These are phyloP conservation scores for Aspergillus heteromorphus DNA, from an alignment of 495 filamentous ascomycete genomes.

Conservation along the genomic window DNA sequence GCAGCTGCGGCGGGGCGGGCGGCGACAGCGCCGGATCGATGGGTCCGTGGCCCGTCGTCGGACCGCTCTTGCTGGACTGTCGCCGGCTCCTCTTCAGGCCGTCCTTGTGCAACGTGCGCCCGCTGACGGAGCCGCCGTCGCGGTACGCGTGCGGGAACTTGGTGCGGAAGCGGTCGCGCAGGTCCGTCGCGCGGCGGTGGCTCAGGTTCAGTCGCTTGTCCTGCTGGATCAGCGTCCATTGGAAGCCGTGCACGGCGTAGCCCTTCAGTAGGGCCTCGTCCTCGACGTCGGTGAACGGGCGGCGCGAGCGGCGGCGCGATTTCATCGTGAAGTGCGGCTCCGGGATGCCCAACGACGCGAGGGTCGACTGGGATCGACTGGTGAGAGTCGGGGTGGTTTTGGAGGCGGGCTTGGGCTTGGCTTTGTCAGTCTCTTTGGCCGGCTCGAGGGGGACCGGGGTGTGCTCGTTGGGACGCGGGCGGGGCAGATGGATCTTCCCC, in stretches of 20 bases:
- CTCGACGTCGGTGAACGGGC: slow-evolving; percentile 67
- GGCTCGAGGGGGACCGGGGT: slow-evolving; percentile 14
- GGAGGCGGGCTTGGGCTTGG: slow-evolving; percentile 7
- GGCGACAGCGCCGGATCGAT: slow-evolving; percentile 31
- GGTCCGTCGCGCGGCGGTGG: slow-evolving; percentile 67
- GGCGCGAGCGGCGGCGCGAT: slow-evolving; percentile 37
- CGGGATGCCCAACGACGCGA: slow-evolving; percentile 33
- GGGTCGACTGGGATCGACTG: slow-evolving; percentile 24
- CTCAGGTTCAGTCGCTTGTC: slow-evolving; percentile 62
- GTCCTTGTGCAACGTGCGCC: slow-evolving; percentile 18
- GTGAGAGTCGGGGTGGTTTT: slow-evolving; percentile 18
- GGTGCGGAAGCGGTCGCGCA: slow-evolving; percentile 77
- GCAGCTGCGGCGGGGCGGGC: slow-evolving; percentile 23
- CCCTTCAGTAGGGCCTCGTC: slow-evolving; percentile 73
- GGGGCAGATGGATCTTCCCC: slow-evolving; percentile 25
- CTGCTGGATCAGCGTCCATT: slow-evolving; percentile 75
- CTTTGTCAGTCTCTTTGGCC: slow-evolving; percentile 4
- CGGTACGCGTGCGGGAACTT: slow-evolving; percentile 71
- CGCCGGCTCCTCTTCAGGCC: slow-evolving; percentile 9
- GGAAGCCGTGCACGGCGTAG: slow-evolving; percentile 66
- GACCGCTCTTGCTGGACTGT: no score
- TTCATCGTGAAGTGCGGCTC: slow-evolving; percentile 34
- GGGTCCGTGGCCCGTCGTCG: no score
- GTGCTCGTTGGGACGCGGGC: slow-evolving; percentile 6
- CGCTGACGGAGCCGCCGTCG: slow-evolving; percentile 42